phyloP scores from a whole-genome alignment of 2,329 filamentous ascomycete species.

The Tolypocladium capitatum region DNA sequence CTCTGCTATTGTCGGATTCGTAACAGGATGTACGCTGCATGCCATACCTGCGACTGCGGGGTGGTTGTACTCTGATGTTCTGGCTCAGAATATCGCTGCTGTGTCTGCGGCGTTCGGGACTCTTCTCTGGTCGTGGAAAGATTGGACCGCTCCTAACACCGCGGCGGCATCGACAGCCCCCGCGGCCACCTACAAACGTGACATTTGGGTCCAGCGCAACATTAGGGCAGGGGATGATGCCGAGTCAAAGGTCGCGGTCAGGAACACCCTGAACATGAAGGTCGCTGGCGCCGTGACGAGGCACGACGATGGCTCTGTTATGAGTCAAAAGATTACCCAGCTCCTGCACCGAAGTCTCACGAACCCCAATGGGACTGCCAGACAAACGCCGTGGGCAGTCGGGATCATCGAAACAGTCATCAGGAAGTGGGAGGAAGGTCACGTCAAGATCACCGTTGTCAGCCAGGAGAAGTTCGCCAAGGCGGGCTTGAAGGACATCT shows the following conservation, averaged over 20 bases:
- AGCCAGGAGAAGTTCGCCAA: slow-evolving; percentile 13
- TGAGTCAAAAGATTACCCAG: slow-evolving; percentile 9
- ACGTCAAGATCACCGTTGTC: slow-evolving; percentile 10
- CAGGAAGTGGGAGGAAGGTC: slow-evolving; percentile 12
- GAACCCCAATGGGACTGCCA: slow-evolving; percentile 7
- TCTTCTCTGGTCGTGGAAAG: slow-evolving; percentile 16
- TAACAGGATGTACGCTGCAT: slow-evolving; percentile 18
- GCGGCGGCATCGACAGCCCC: neutral
- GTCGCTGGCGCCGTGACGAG: slow-evolving; percentile 2
- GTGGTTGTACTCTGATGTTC: slow-evolving; percentile 18
- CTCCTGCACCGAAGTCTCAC: slow-evolving; percentile 9
- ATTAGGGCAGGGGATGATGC: slow-evolving; percentile 2
- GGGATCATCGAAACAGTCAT: slow-evolving; percentile 9
- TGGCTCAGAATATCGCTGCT: slow-evolving; percentile 18
- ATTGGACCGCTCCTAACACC: slow-evolving; percentile 5
- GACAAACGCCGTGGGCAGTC: slow-evolving; percentile 5
- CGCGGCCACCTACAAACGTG: neutral
- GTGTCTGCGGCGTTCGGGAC: slow-evolving; percentile 18
- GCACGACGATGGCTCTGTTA: slow-evolving; percentile 4
- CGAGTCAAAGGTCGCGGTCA: neutral
- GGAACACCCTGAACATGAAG: neutral
- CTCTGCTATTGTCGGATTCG: slow-evolving; percentile 17
- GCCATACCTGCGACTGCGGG: slow-evolving; percentile 12
- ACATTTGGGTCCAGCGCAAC: slow-evolving; percentile 4
- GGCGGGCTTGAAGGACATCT: slow-evolving; percentile 11